phyloP scores from a whole-genome alignment of 73 alveolate species.

The Paramecium bursaria region DNA sequence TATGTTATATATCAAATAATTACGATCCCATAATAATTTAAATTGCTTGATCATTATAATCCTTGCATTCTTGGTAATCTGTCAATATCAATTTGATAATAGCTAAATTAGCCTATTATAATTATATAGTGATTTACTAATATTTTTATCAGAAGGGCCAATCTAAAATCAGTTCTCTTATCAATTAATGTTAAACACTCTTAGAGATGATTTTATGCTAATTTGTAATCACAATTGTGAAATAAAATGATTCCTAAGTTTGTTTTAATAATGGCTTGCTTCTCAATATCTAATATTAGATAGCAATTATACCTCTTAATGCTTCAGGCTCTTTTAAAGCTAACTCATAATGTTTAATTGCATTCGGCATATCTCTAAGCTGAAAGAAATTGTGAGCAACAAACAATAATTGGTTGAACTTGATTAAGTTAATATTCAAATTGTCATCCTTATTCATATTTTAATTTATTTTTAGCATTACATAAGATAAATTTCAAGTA shows the following conservation, averaged over 20 bases:
- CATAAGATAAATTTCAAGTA: too few species aligned
- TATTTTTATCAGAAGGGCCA: constrained; percentile 55
- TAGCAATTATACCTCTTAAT: background rate
- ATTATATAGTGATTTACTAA: constrained; percentile 8
- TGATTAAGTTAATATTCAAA: constrained; percentile 23
- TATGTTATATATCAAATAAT: background rate
- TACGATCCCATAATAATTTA: constrained; percentile 37
- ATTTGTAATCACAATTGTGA: constrained; percentile 61
- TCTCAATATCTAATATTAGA: constrained; percentile 46
- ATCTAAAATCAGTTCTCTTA: constrained; percentile 47
- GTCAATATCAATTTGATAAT: constrained; percentile 45
- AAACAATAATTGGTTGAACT: constrained; percentile 32
- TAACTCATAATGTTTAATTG: constrained; percentile 36
- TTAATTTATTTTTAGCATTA: too few species aligned
- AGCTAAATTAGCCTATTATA: constrained; percentile 58
- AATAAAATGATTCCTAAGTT: constrained; percentile 62
- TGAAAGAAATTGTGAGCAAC: constrained; percentile 59
- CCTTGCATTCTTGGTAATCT: constrained; percentile 45
- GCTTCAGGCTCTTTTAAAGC: constrained; percentile 49
- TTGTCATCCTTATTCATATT: constrained; percentile 53
- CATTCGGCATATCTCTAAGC: constrained; percentile 44
- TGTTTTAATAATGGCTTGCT: constrained; percentile 38
- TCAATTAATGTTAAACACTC: constrained; percentile 47
- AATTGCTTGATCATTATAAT: constrained; percentile 61
- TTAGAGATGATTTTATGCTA: constrained; percentile 33